Conservation (phyloP, 768 basidiomycete genomes). For the Lenzites betulinus region DNA sequence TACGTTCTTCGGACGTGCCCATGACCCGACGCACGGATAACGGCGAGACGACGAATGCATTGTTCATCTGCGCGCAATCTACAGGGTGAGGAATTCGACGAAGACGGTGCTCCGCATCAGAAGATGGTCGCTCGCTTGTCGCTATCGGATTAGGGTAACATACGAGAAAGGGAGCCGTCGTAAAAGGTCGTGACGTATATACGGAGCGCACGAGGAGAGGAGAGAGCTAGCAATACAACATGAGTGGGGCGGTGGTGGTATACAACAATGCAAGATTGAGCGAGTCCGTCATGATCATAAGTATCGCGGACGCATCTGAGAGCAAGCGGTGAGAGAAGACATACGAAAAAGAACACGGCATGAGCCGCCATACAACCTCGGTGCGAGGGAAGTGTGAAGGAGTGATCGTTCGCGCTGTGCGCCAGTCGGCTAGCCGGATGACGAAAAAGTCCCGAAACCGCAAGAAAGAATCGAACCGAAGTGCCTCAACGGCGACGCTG, state of each 20-base stretch:
- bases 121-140: constrained; percentile 69
- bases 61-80: constrained; percentile 15
- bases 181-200: constrained; percentile 31
- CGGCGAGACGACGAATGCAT: constrained; percentile 12
- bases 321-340: constrained; percentile 6
- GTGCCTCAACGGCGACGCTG: constrained; percentile 20
- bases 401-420: constrained; percentile 13
- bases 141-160: constrained; percentile 34
- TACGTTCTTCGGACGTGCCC: constrained; percentile 36
- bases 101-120: constrained; percentile 86
- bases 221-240: constrained; percentile 45
- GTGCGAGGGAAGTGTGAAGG: neutral
- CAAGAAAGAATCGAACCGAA: constrained; percentile 11
- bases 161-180: constrained; percentile 34
- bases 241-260: constrained; percentile 30
- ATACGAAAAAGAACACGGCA: constrained; percentile 16
- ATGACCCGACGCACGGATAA: constrained; percentile 7
- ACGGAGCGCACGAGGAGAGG: constrained; percentile 18
- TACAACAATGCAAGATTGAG: constrained; percentile 30
- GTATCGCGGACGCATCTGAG: constrained; percentile 16
- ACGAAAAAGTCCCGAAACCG: constrained; percentile 13
- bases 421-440: constrained; percentile 8
- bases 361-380: constrained; percentile 11
- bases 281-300: constrained; percentile 24
- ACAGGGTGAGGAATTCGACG: constrained; percentile 75